These are phyloP conservation scores for Globisporangium viniferum DNA, from an alignment of 352 stramenopile genomes.

Conservation along the genomic window DNA sequence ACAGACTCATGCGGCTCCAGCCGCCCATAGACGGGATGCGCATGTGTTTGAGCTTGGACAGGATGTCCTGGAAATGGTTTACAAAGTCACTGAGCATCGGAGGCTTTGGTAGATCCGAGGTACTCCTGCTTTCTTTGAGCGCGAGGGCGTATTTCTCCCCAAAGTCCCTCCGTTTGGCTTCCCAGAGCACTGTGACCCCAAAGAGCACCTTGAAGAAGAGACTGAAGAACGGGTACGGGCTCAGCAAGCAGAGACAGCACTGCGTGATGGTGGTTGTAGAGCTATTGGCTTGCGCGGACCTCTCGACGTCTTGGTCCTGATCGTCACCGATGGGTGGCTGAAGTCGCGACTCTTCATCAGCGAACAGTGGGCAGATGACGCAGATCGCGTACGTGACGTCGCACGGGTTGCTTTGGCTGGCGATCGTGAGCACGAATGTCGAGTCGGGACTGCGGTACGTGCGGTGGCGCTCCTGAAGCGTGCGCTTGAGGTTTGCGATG, in stretches of 20 bases:
- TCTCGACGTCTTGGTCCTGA: neutral
- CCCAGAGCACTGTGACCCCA: conserved; percentile 70
- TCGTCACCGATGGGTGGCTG: neutral
- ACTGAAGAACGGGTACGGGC: conserved; percentile 78
- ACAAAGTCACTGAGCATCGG: conserved; percentile 57
- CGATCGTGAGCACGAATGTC: conserved; percentile 73
- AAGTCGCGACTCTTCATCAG: conserved; percentile 25
- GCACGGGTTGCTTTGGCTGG: conserved; percentile 39
- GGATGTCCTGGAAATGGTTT: conserved; percentile 56
- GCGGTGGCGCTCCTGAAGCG: conserved; percentile 63
- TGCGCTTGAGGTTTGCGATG: conserved; percentile 43
- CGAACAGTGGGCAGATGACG: conserved; percentile 57
- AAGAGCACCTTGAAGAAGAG: conserved; percentile 84
- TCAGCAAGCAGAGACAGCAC: conserved; percentile 77
- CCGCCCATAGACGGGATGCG: conserved; percentile 67
- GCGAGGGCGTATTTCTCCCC: conserved; percentile 27
- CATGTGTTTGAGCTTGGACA: conserved; percentile 60
- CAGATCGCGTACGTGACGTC: conserved; percentile 74
- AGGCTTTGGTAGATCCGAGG: conserved; percentile 12
- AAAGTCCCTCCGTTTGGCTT: conserved; percentile 44
- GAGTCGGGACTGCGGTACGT: conserved; percentile 61
- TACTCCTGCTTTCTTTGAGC: conserved; percentile 17
- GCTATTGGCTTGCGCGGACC: neutral
- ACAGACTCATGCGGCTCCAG: conserved; percentile 66
- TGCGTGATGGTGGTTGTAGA: conserved; percentile 24